Base-by-base conservation (phyloP, 768 basidiomycete genomes). In the Phallus indusiatus region DNA sequence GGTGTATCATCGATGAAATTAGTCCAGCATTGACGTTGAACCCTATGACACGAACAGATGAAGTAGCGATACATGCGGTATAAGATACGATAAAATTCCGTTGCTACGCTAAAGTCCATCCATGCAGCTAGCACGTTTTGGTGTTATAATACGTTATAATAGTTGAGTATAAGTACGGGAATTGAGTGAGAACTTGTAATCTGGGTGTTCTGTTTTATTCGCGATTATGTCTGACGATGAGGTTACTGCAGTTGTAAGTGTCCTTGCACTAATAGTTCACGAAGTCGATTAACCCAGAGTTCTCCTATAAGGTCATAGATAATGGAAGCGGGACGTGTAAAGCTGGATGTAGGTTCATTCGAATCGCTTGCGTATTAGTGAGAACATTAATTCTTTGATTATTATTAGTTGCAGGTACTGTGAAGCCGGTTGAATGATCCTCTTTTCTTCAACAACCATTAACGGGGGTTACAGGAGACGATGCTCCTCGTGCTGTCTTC, bases 261-360 rank as follows among this genome's bases (percentile, higher is more conserved):
- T 42, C 4, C 42, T 11, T 42, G 28, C 42, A 5, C 42, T 14
- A 42, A 42, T n/a, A 42, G n/a, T 2, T 10, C 42, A 42, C 4
- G n/a, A 42, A 2, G 42, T 42, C 42, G 14, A 42, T 14, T 10
- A n/a, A 42, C n/a, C n/a, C n/a, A n/a, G n/a, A 14, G 28, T 51
- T 35, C 48, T 36, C 20, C 11, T 22, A 42, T 14, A 42, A 62
- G 61, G 61, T 62, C 18, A 62, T 62, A 35, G 61, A 62, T 53
- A 62, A 62, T 60, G 61, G 61, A 22, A 61, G 60, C 22, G 61
- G 61, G 36, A 62, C 61, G 51, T 62, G 61, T 47, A 62, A 62
- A 48, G 61, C 61, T n/a, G 61, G 61, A 17, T 62, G 61, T 62
- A 33, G 47, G 61, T 52, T 18, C 11, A 42, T 21, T 3, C 14